Evolutionary conservation across 805 yeast species (phyloP).

Genomic region (Hermanozyma aechmeae): DNA sequence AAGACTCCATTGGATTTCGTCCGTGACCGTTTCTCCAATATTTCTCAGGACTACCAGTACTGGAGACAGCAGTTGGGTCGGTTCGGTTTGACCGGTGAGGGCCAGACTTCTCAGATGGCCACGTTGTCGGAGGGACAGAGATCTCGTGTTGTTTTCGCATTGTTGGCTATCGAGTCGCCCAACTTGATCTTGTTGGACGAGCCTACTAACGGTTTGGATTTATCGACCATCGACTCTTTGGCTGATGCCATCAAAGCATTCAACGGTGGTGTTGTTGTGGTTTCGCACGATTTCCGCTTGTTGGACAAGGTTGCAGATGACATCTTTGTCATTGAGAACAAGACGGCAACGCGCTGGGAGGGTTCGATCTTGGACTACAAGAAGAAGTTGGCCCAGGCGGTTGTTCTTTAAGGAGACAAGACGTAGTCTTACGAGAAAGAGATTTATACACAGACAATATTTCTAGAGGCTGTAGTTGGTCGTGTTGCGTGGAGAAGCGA

Average conservation of each 20-base stretch:
- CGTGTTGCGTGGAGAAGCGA: no score
- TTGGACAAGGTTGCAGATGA: slow-evolving; percentile 96
- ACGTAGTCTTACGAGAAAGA: no score
- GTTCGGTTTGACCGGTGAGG: slow-evolving; percentile 97
- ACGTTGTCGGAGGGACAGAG: slow-evolving; percentile 98
- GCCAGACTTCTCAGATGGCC: slow-evolving; percentile 97
- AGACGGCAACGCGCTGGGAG: slow-evolving; percentile 95
- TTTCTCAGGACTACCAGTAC: slow-evolving; percentile 97
- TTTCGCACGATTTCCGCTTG: slow-evolving; percentile 97
- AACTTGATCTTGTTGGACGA: slow-evolving; percentile 93
- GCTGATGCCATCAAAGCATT: slow-evolving; percentile 92
- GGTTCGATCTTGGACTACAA: slow-evolving; percentile 86
- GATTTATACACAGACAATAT: no score
- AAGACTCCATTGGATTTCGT: slow-evolving; percentile 95
- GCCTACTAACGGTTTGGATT: slow-evolving; percentile 99
- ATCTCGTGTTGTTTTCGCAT: slow-evolving; percentile 96
- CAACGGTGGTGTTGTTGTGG: slow-evolving; percentile 98
- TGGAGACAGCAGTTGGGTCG: slow-evolving; percentile 98
- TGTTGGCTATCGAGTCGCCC: slow-evolving; percentile 91
- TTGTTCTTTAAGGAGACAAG: slow-evolving; percentile 57
- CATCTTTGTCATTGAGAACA: slow-evolving; percentile 91
- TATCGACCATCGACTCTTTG: slow-evolving; percentile 94
- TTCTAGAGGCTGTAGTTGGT: no score
- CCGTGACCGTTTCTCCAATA: slow-evolving; percentile 80
- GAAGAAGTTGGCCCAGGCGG: slow-evolving; percentile 86